Percentiles rank a stretch among this genome's conserved stretches.
Evolutionary conservation across 768 basidiomycete species (phyloP).

Genomic region (Termitomyces sp.): DNA sequence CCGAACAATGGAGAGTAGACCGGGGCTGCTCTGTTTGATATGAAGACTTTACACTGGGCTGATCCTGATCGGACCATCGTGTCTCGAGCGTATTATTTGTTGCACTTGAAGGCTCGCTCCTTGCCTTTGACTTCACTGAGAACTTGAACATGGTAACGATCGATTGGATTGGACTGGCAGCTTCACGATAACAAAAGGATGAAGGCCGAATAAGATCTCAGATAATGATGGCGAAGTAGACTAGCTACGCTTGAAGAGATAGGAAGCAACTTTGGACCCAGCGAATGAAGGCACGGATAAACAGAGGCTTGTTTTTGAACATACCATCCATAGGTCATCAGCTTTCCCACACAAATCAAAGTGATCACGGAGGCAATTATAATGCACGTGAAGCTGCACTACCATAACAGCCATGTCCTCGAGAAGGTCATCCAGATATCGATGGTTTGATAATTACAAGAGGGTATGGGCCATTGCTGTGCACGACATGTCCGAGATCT

Average conservation of each 20-base stretch:
- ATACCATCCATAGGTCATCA: background rate
- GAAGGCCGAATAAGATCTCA: background rate
- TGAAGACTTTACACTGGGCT: background rate
- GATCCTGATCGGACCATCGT: background rate
- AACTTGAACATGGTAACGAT: background rate
- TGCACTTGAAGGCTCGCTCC: background rate
- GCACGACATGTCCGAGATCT: too few relatives aligned
- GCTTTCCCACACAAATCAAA: background rate
- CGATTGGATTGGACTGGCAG: background rate
- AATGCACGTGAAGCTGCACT: too few relatives aligned
- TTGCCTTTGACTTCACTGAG: background rate
- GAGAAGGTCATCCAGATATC: too few relatives aligned
- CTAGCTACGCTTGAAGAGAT: background rate
- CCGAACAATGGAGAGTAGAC: background rate
- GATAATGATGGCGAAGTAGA: background rate
- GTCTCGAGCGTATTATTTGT: background rate
- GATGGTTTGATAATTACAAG: too few relatives aligned
- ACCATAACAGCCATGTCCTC: too few relatives aligned
- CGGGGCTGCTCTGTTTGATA: background rate
- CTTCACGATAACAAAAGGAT: background rate
- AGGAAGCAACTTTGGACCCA: background rate
- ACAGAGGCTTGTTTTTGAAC: background rate
- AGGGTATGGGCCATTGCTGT: too few relatives aligned
- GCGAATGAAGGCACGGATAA: background rate
- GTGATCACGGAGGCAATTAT: background rate